Conservation (phyloP, 345 rosid species). For the Lepidium africanum region DNA sequence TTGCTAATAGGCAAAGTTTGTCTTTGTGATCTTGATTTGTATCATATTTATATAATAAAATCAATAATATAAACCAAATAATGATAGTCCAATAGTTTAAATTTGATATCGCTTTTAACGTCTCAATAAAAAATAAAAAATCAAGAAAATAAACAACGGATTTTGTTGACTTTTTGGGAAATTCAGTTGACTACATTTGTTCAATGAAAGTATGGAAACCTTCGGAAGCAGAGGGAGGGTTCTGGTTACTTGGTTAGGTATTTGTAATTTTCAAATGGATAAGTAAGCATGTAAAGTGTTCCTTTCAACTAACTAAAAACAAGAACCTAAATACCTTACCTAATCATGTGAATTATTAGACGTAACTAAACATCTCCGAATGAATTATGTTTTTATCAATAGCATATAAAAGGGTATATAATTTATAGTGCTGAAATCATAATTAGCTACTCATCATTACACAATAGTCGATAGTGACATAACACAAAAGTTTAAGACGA, state of each 20-base stretch:
- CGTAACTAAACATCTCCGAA: background rate
- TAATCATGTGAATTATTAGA: constrained; percentile 4
- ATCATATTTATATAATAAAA: background rate
- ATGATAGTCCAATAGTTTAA: too few species aligned
- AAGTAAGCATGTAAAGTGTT: background rate
- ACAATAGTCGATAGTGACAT: too few species aligned
- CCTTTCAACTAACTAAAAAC: constrained; percentile 4
- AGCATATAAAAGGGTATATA: background rate
- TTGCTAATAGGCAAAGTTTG: background rate
- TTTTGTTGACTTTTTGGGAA: background rate
- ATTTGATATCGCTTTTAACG: too few species aligned
- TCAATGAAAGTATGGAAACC: background rate
- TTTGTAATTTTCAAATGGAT: background rate
- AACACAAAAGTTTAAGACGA: background rate
- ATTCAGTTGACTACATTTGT: background rate
- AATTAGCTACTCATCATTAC: background rate
- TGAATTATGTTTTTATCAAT: background rate
- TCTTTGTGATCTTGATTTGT: constrained; percentile 3
- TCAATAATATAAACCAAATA: too few species aligned
- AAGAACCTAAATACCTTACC: constrained; percentile 8
- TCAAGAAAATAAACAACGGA: too few species aligned
- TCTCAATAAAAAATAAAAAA: too few species aligned
- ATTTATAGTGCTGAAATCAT: background rate
- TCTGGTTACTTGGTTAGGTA: background rate
- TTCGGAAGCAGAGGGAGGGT: background rate